Conservation (phyloP, 257 asterid species). For the Plectranthus barbatus region DNA sequence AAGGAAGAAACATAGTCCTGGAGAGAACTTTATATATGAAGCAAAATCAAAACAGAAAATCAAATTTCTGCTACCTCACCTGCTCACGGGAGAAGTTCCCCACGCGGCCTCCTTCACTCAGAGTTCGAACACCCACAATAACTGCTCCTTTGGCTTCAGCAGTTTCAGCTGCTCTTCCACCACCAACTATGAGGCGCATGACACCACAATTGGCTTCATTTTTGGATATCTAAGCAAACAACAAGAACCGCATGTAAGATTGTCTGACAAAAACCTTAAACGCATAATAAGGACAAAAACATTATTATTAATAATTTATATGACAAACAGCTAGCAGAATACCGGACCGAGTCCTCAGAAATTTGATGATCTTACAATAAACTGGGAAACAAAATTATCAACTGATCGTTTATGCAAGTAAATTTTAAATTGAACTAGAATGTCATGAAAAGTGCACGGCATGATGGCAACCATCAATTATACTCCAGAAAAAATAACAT, state of each 20-base stretch:
- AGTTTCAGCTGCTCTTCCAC: constrained; percentile 96
- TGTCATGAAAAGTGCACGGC: neutral
- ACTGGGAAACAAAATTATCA: neutral
- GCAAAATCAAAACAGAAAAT: neutral
- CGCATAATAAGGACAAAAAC: neutral
- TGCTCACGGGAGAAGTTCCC: constrained; percentile 95
- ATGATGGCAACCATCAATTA: neutral
- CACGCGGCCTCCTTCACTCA: constrained; percentile 99
- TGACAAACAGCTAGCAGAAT: constrained; percentile 14
- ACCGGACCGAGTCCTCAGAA: too few species aligned
- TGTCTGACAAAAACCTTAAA: constrained; percentile 6
- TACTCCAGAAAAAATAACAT: neutral
- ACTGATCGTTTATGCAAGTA: constrained; percentile 8
- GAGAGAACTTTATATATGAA: neutral
- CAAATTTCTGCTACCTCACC: constrained; percentile 35
- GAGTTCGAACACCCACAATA: constrained; percentile 95
- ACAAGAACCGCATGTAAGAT: constrained; percentile 11
- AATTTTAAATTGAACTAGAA: neutral
- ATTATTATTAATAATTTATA: neutral
- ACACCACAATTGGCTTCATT: constrained; percentile 95
- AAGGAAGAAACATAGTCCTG: neutral
- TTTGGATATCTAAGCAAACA: constrained; percentile 45
- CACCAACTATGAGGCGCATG: constrained; percentile 99
- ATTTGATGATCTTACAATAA: neutral
- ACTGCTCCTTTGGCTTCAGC: constrained; percentile 78